Evolutionary conservation across 2,329 filamentous ascomycete species (phyloP), one percentile per base, ranked within the genome.

Genomic region (Claviceps humidiphila): DNA sequence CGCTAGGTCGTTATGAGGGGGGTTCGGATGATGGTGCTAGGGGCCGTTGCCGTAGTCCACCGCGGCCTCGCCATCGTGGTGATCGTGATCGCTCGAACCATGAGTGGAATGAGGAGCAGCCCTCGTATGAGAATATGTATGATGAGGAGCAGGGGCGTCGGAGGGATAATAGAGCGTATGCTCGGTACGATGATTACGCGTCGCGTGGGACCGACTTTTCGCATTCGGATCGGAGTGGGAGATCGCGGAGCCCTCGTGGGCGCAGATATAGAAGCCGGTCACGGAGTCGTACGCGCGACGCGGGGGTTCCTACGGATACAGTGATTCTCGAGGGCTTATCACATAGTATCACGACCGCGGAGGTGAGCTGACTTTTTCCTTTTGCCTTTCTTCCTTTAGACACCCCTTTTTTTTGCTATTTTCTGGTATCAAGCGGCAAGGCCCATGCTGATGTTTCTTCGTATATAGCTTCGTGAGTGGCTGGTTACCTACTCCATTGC

Each of bases 301-400:
- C 69, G 30, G 70, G 70, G 48, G 61, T 59, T 53, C 74, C 74
- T 37, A 75, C 68, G 56, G 70, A 75, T 55, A 77, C 74, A 38
- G 68, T 80, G 50, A 77, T 80, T 51, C 66, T 81, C 44, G 77
- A 81, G 59, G 75, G 76, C 51, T 58, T 80, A 52, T 74, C 75
- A 37, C 61, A 66, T 53, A 71, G 71, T 52, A 66, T 77, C 54
- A 72, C 73, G 54, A 67, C 74, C 63, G 68, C 70, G 62, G 74
- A 78, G 66, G 76, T 79, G n/a, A 20, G 54, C 45, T 16, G 24
- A 43, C 50, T 50, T 22, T n/a, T 34, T 51, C 47, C 54, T n/a
- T 45, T 45, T 26, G 5, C 16, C 13, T 45, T 26, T 45, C 7
- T 45, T 8, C 16, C 16, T 45, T 9, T 45, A 9, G 4, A 16